Evolutionary conservation across 495 filamentous ascomycete species (phyloP).

Genomic region (Neurospora sp.): DNA sequence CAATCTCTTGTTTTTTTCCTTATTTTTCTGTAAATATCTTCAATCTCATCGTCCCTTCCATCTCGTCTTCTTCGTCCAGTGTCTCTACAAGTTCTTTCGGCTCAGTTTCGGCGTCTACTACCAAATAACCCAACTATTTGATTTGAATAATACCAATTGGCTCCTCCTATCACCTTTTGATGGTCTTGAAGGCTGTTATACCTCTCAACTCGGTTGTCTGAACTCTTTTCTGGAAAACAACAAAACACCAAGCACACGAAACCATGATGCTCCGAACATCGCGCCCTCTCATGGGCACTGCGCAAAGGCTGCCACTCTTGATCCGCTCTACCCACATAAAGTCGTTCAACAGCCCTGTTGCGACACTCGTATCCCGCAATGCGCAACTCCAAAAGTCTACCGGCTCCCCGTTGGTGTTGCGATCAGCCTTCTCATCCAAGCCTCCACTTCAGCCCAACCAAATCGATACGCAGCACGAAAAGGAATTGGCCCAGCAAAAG

Average conservation of each 20-base stretch:
- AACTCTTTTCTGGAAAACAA: neutral
- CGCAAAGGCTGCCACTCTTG: conserved; percentile 5
- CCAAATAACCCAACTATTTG: neutral
- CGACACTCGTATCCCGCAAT: neutral
- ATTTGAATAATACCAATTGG: neutral
- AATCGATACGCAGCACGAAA: conserved; percentile 44
- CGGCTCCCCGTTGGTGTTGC: neutral
- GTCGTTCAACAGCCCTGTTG: neutral
- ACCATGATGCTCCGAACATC: conserved; percentile 13
- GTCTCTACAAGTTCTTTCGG: neutral
- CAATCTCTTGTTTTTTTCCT: neutral
- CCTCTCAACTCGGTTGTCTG: too few relatives aligned
- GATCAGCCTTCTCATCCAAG: conserved; percentile 14
- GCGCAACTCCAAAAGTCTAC: neutral
- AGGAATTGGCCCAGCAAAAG: conserved; percentile 37
- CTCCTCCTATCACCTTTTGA: too few relatives aligned
- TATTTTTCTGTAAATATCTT: neutral
- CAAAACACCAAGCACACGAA: neutral
- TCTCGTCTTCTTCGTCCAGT: neutral
- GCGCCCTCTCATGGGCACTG: conserved; percentile 7
- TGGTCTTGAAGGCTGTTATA: too few relatives aligned
- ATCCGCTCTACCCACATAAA: conserved; percentile 2
- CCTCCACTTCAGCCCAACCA: conserved; percentile 15
- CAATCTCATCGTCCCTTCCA: neutral
- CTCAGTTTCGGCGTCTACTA: neutral